Conservation (phyloP, 441 rosid species). For the Gossypium gossypioides region DNA sequence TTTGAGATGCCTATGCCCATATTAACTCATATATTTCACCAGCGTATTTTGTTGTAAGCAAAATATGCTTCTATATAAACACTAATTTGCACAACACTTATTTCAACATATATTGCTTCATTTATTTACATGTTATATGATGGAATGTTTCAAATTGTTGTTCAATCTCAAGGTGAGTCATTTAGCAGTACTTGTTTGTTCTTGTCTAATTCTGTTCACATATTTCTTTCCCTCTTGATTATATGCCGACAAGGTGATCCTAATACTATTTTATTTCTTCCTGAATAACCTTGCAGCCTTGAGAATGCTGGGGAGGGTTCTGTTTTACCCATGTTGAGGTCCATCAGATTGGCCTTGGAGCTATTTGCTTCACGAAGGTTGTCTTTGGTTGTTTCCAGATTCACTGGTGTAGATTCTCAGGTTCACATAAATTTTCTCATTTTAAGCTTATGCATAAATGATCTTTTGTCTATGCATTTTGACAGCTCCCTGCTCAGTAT, state of each 20-base stretch:
- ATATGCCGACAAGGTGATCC: background rate
- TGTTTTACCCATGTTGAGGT: constrained; percentile 80
- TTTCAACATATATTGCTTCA: background rate
- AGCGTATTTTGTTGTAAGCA: background rate
- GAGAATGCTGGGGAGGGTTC: constrained; percentile 94
- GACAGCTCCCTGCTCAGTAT: background rate
- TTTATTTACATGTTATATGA: background rate
- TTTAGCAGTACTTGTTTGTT: background rate
- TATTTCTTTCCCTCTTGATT: background rate
- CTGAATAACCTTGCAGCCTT: constrained; percentile 53
- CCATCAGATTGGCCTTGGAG: constrained; percentile 56
- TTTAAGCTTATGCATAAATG: background rate
- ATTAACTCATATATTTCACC: background rate
- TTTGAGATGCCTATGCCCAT: background rate
- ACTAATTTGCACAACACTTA: background rate
- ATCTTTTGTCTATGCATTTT: constrained; percentile 7
- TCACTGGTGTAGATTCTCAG: constrained; percentile 58
- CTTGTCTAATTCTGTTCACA: background rate
- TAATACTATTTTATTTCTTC: constrained; percentile 9
- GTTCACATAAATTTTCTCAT: constrained; percentile 24
- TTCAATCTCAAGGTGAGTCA: background rate
- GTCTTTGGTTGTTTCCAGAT: constrained; percentile 39
- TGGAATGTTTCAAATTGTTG: background rate
- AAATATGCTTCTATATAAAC: background rate
- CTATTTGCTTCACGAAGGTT: constrained; percentile 48